Evolutionary conservation across 352 stramenopile genomes (phyloP), one percentile per base, ranked within the genome.

Genomic region (Phytophthora agathidicida): DNA sequence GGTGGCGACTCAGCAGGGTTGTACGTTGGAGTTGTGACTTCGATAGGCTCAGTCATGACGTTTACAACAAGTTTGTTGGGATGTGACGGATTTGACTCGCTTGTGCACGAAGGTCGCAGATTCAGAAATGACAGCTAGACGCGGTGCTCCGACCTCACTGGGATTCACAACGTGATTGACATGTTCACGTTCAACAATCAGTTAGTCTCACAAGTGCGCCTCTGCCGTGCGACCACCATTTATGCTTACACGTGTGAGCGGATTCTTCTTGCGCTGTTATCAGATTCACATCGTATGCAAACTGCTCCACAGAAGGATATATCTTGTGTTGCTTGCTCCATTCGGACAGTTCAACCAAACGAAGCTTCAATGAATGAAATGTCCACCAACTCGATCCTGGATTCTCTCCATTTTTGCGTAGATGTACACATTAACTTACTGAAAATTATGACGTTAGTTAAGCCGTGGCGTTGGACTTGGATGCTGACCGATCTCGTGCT

Each of bases 21-120:
- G 48, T 83, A 88, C 31, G 37, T 60, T 1, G 80, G 77, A n/a
- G 77, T 87, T 38, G 49, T 67, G 14, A 76, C 61, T 58, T 70
- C 62, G n/a, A 67, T 31, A 19, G 56, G 64, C 20, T 54, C 43
- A n/a, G 27, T 66, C 43, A 74, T 75, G 41, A 8, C 20, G 38
- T 38, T n/a, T 35, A 39, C 16, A 50, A n/a, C n/a, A n/a, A n/a
- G n/a, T n/a, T n/a, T n/a, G n/a, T 48, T 5, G 20, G 7, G 17
- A 22, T 10, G 16, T 22, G 9, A 17, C 26, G 22, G 27, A 38
- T 28, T 17, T 35, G 31, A 36, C 7, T 10, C 16, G 33, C 32
- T 48, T 46, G 53, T 48, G 27, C 32, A n/a, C 16, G 36, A 20
- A 45, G 36, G 7, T 10, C 13, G 60, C 42, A 68, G 11, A 54